Evolutionary conservation across 2,329 filamentous ascomycete genomes (phyloP).

Genomic region (Didymella arachidicola): DNA sequence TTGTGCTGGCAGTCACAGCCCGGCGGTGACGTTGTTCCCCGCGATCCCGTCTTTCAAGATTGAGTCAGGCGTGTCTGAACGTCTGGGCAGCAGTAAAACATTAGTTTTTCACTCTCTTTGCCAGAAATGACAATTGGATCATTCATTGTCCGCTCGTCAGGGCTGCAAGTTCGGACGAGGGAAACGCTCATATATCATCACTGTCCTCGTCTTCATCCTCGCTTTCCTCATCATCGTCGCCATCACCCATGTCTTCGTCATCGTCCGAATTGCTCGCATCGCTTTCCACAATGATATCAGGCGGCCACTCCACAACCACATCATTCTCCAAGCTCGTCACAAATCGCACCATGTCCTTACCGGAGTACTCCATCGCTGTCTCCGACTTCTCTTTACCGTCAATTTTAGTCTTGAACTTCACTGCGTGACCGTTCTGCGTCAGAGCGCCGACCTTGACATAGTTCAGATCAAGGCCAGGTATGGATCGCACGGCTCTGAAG

Average conservation of each 20-base stretch:
- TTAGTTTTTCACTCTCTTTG: neutral
- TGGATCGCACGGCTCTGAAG: conserved; percentile 23
- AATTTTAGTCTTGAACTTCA: conserved; percentile 23
- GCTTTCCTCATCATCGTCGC: conserved; percentile 17
- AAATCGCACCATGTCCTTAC: conserved; percentile 27
- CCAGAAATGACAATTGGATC: neutral
- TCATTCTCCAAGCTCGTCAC: conserved; percentile 21
- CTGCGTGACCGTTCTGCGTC: conserved; percentile 23
- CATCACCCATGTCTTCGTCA: conserved; percentile 28
- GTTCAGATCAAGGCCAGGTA: conserved; percentile 23
- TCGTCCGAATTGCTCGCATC: conserved; percentile 17
- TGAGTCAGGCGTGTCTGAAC: neutral
- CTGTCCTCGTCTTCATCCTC: conserved; percentile 15
- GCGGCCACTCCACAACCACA: conserved; percentile 30
- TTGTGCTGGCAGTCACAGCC: neutral
- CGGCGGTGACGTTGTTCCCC: neutral
- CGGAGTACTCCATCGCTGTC: conserved; percentile 22
- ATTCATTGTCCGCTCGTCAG: neutral
- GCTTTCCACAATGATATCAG: neutral
- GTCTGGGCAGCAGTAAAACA: neutral
- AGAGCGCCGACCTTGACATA: conserved; percentile 31
- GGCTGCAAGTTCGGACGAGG: neutral
- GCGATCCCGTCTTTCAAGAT: neutral
- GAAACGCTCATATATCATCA: neutral
- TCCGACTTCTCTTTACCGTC: neutral